These are phyloP conservation scores for Aspergillus nanangensis DNA, from an alignment of 495 filamentous ascomycete species.

Conservation along the genomic window DNA sequence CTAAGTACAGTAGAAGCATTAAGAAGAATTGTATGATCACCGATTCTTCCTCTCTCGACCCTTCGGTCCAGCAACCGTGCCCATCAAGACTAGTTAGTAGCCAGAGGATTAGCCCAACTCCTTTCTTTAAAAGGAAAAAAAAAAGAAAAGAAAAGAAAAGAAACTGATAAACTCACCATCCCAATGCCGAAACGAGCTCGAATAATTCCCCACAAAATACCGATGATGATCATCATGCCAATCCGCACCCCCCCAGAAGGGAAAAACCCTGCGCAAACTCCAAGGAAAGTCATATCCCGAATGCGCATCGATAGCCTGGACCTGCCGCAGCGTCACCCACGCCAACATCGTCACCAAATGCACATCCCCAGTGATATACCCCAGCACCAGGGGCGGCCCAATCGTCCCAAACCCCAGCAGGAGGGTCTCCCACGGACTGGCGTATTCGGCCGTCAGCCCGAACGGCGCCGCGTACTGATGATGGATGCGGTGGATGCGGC, in stretches of 20 bases:
- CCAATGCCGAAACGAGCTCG: conserved; percentile 98
- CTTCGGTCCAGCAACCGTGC: conserved; percentile 17
- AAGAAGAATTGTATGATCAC: no score
- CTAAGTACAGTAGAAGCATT: no score
- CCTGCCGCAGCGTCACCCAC: conserved; percentile 87
- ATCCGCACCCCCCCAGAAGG: conserved; percentile 96
- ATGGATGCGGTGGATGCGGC: conserved; percentile 93
- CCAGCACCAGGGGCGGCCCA: conserved; percentile 78
- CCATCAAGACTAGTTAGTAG: conserved; percentile 15
- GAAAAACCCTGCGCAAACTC: conserved; percentile 90
- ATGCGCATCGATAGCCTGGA: conserved; percentile 98
- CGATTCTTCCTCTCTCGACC: conserved; percentile 3
- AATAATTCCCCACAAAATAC: conserved; percentile 95
- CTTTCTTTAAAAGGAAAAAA: background rate
- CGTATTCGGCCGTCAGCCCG: conserved; percentile 93
- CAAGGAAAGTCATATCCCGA: conserved; percentile 97
- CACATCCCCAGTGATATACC: conserved; percentile 71
- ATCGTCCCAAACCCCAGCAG: conserved; percentile 85
- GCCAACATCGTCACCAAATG: conserved; percentile 96
- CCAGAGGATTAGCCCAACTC: background rate
- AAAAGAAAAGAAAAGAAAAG: background rate
- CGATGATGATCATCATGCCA: conserved; percentile 97
- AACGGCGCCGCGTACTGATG: conserved; percentile 97
- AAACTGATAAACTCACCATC: conserved; percentile 41
- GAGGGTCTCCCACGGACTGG: conserved; percentile 95